phyloP scores from a whole-genome alignment of 179 eudicot genomes.

The Amaranthus tricolor region DNA sequence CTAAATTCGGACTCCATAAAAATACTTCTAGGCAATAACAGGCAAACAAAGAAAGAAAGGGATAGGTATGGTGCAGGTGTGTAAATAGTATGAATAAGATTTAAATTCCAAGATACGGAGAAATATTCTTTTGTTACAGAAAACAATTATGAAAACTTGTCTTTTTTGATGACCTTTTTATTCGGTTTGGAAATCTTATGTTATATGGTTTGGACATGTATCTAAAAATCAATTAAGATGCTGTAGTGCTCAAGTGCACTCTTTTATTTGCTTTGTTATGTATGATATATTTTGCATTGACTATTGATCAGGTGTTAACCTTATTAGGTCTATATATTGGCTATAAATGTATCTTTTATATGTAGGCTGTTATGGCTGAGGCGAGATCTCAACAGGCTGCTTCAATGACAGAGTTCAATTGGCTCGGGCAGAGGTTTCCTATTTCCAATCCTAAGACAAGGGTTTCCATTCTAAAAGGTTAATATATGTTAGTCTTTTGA shows the following conservation, averaged over 20 bases:
- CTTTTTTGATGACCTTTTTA: not conserved
- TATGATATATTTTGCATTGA: not conserved
- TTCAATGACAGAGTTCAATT: constrained; percentile 89
- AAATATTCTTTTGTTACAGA: too few species aligned
- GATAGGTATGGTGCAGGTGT: too few species aligned
- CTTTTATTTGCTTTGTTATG: not conserved
- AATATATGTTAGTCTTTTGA: constrained; percentile 8
- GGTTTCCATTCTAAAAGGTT: constrained; percentile 89
- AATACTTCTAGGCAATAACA: too few species aligned
- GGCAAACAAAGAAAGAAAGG: too few species aligned
- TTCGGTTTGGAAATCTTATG: not conserved
- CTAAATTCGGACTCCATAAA: too few species aligned
- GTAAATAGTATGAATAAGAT: too few species aligned
- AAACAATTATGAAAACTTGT: too few species aligned
- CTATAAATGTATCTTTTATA: constrained; percentile 19
- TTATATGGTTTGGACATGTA: not conserved
- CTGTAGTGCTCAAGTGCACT: not conserved
- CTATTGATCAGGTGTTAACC: constrained; percentile 1
- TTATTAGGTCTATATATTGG: not conserved
- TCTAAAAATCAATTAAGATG: not conserved
- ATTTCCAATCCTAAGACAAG: constrained; percentile 93
- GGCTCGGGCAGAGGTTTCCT: constrained; percentile 90
- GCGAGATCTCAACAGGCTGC: constrained; percentile 99
- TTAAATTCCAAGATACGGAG: too few species aligned
- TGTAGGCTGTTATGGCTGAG: constrained; percentile 95